These are phyloP conservation scores for Aspergillus flavus DNA, from an alignment of 2,329 filamentous ascomycete genomes.

Conservation along the genomic window DNA sequence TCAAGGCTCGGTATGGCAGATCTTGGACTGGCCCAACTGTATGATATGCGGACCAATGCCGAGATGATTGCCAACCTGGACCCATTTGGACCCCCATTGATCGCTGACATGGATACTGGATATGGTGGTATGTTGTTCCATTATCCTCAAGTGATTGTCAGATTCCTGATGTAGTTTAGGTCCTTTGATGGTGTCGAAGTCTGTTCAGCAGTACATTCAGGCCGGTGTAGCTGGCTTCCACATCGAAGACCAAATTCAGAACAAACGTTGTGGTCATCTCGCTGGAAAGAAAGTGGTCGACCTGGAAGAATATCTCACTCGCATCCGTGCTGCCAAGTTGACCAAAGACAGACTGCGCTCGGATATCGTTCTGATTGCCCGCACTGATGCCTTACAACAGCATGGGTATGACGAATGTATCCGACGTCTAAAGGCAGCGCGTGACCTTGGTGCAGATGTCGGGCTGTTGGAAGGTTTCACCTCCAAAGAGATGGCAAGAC, in stretches of 20 bases:
- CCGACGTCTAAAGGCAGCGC: conserved; percentile 39
- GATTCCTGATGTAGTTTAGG: conserved; percentile 27
- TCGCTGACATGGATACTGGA: conserved; percentile 60
- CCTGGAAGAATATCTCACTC: conserved; percentile 36
- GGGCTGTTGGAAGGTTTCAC: conserved; percentile 47
- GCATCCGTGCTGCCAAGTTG: conserved; percentile 40
- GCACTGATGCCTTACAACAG: conserved; percentile 43
- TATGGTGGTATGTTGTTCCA: conserved; percentile 46
- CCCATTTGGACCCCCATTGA: conserved; percentile 56
- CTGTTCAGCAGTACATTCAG: conserved; percentile 53
- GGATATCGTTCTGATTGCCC: conserved; percentile 48
- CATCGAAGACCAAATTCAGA: conserved; percentile 59
- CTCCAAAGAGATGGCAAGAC: conserved; percentile 37
- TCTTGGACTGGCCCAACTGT: conserved; percentile 62
- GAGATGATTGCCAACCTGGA: conserved; percentile 65
- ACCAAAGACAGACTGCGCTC: conserved; percentile 38
- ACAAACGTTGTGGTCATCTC: conserved; percentile 46
- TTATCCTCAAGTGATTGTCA: too few species aligned
- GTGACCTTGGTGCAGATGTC: conserved; percentile 43
- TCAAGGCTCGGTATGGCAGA: conserved; percentile 65
- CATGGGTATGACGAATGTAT: conserved; percentile 47
- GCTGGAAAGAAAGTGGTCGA: conserved; percentile 43
- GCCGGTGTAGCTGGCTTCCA: conserved; percentile 59
- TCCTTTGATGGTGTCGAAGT: conserved; percentile 49
- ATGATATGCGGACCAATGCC: conserved; percentile 66